Conservation (phyloP, 441 rosid genomes). For the Populus hybrid region DNA sequence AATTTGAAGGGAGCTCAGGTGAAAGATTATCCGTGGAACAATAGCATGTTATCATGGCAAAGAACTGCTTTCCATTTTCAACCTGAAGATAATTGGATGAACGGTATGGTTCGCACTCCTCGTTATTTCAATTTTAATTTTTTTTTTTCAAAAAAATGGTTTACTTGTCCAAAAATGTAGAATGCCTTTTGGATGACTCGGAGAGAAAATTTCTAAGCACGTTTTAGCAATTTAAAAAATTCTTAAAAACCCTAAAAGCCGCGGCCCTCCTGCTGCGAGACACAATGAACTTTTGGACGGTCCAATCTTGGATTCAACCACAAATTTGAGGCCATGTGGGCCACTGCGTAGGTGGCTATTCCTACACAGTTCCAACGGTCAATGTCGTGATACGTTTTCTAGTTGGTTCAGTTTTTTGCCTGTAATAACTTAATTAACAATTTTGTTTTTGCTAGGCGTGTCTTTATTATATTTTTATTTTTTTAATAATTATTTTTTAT, state of each 20-base stretch:
- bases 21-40: slow-evolving; percentile 58
- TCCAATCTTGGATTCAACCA: background rate
- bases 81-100: slow-evolving; percentile 85
- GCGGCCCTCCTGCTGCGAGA: background rate
- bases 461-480: no score
- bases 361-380: no score
- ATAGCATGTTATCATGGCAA: slow-evolving; percentile 90
- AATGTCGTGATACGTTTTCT: background rate
- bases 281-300: background rate
- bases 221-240: background rate
- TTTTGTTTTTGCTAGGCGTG: no score
- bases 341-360: background rate
- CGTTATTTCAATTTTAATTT: background rate
- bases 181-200: background rate
- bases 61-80: slow-evolving; percentile 82
- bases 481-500: no score
- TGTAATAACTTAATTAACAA: background rate
- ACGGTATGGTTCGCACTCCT: slow-evolving; percentile 33
- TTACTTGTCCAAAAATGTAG: background rate
- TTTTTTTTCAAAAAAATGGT: background rate
- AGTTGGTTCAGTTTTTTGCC: background rate
- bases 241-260: background rate
- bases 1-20: slow-evolving; percentile 16
- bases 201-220: background rate
- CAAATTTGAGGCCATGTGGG: background rate